phyloP scores from a whole-genome alignment of 2,329 filamentous ascomycete genomes.

The Aurifilum marmelostoma region DNA sequence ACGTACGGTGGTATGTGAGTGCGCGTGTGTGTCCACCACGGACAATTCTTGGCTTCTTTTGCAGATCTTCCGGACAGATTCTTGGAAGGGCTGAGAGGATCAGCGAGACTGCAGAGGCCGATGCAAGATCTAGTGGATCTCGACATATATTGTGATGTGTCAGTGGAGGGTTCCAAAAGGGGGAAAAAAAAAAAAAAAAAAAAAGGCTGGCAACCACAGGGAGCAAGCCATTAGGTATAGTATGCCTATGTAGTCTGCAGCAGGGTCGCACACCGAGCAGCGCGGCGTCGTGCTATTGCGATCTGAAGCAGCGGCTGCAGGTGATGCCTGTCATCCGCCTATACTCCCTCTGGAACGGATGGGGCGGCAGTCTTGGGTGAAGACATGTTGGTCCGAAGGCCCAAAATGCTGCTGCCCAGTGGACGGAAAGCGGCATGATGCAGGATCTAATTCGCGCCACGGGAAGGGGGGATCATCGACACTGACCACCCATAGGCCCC shows the following conservation, averaged over 20 bases:
- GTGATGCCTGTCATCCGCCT: not conserved
- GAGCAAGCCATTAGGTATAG: not conserved
- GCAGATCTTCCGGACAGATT: conserved; percentile 3
- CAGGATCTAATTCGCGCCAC: conserved; percentile 4
- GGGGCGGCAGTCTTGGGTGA: not conserved
- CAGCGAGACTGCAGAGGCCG: not conserved
- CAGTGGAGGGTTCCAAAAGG: too few species aligned
- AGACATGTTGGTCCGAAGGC: not conserved
- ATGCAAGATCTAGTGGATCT: conserved; percentile 4
- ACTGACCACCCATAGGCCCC: not conserved
- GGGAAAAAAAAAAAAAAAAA: not conserved
- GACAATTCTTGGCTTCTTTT: not conserved
- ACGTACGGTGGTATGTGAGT: not conserved
- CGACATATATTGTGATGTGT: not conserved
- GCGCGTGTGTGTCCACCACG: not conserved
- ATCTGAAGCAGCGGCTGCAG: not conserved
- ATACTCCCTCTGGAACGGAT: not conserved
- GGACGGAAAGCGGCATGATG: not conserved
- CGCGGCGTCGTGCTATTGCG: not conserved
- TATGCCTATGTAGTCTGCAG: not conserved
- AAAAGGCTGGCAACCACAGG: not conserved
- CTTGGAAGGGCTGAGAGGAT: not conserved
- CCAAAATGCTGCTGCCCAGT: not conserved
- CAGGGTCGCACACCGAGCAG: not conserved
- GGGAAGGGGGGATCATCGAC: not conserved